Conservation (phyloP, 495 filamentous ascomycete genomes). For the Podospora tetraspora region DNA sequence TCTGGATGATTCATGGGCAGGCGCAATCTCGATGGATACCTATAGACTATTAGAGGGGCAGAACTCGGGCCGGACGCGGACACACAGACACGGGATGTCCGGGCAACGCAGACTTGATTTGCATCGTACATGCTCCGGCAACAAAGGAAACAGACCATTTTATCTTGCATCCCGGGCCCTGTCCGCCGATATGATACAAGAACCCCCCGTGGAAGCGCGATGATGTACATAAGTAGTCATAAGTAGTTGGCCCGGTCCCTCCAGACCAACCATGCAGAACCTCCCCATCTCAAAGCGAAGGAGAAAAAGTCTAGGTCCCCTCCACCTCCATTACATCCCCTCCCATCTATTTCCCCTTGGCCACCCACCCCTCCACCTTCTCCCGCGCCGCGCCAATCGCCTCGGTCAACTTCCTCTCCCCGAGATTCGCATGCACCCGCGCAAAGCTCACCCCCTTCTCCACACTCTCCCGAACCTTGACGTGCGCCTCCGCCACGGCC, state of each 20-base stretch:
- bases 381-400: conserved; percentile 67
- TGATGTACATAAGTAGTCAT: not conserved
- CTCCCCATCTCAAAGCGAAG: not conserved
- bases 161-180: not conserved
- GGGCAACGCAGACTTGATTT: not conserved
- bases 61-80: not conserved
- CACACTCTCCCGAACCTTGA: conserved; percentile 58
- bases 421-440: conserved; percentile 64
- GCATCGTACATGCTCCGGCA: not conserved
- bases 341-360: conserved; percentile 64
- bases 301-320: conserved; percentile 6
- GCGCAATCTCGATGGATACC: not conserved
- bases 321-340: not conserved
- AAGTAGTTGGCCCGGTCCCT: not conserved
- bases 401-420: conserved; percentile 67
- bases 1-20: not conserved
- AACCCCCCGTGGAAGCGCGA: not conserved
- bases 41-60: not conserved
- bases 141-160: not conserved
- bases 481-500: conserved; percentile 69
- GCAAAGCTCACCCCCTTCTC: conserved; percentile 64
- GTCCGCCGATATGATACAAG: not conserved
- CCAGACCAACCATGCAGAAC: not conserved
- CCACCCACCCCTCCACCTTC: conserved; percentile 79
- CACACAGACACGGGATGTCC: not conserved